Conservation (phyloP, 192 early-diverging fungal species). For the Coemansia erecta region DNA sequence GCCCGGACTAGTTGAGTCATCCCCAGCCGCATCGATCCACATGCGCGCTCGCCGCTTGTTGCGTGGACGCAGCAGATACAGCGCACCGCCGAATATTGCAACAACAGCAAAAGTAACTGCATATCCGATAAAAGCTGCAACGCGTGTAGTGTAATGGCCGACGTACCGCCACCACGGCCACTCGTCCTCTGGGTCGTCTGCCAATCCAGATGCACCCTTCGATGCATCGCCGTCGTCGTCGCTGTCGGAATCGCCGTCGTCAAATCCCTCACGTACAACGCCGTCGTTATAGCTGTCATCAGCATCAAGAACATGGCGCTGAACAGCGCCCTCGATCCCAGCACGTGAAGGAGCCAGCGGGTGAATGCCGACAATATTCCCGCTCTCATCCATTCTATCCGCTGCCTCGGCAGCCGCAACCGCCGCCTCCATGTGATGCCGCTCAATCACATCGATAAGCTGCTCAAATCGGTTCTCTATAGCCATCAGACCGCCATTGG, state of each 20-base stretch:
- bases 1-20: conserved; percentile 20
- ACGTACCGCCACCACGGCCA: conserved; percentile 53
- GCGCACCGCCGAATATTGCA: conserved; percentile 29
- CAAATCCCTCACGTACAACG: background rate
- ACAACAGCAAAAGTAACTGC: conserved; percentile 35
- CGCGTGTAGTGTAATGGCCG: conserved; percentile 46
- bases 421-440: conserved; percentile 15
- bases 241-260: conserved; percentile 7
- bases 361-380: conserved; percentile 33
- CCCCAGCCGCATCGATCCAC: conserved; percentile 49
- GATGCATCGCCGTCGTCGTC: conserved; percentile 4
- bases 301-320: conserved; percentile 4
- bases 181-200: conserved; percentile 15
- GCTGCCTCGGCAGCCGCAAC: conserved; percentile 2
- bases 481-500: conserved; percentile 5
- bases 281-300: background rate
- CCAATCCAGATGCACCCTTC: background rate
- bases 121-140: conserved; percentile 45
- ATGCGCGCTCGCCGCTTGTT: conserved; percentile 50
- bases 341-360: conserved; percentile 17
- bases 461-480: conserved; percentile 28
- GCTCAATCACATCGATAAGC: conserved; percentile 23
- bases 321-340: background rate
- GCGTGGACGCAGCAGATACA: conserved; percentile 44
- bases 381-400: conserved; percentile 1